Evolutionary conservation across 2,329 filamentous ascomycete genomes (phyloP), one percentile per base, ranked within the genome.

Genomic region (Aureobasidium melanogenum): DNA sequence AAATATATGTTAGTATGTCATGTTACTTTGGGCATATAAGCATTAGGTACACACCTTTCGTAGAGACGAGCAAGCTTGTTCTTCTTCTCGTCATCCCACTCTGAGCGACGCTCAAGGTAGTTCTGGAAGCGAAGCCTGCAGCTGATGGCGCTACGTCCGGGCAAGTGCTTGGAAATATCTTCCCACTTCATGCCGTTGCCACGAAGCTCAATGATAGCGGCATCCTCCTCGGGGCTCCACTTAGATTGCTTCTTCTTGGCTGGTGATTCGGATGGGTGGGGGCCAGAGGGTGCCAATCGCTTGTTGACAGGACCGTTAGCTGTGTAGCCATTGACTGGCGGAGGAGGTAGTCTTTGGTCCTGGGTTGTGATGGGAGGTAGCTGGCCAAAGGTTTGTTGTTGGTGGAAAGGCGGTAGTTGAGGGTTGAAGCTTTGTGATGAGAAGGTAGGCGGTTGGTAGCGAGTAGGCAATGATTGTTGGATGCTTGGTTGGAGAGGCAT

Each of bases 181-280:
- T 97, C 93, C 94, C 93, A 97, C 73, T 97, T 97, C 91, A 97
- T 96, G 9, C 90, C 89, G 68, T 87, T 87, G 39, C 91, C 90
- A 62, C 93, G 85, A 64, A 97, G 83, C 73, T 95, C 89, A 69
- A 97, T 96, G 68, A 96, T 96, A 52, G 94, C 79, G n/a, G 88
- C 85, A 74, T 97, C 91, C 74, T 97, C 93, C 64, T 97, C 91
- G 0, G 88, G 81, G 5, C 90, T 95, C 94, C 94, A 97, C 75
- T 97, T 97, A 71, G 90, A 96, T 74, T 97, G 91, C 76, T 93
- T 95, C 76, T 93, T 95, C 79, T 94, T 96, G 36, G 90, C 89
- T 22, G 89, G 90, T 39, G 87, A 88, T 67, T 79, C 79, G 39
- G 74, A 72, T 2, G 79, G 74, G 65, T 79, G 78, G 6, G 78